phyloP scores from a whole-genome alignment of 331 rosid genomes.

The Malus hybrid region DNA sequence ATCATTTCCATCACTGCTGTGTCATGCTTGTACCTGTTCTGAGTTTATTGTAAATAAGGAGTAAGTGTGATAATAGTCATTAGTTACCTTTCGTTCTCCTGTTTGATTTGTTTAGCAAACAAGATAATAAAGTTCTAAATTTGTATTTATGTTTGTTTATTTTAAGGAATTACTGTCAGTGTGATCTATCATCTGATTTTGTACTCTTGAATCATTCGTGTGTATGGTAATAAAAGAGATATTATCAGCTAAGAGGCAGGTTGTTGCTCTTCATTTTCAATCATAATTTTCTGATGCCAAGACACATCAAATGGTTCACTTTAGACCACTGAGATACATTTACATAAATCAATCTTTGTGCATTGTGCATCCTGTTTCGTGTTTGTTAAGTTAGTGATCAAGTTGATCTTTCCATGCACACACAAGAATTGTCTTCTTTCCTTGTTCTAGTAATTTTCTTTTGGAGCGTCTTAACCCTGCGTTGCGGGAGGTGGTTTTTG shows the following conservation, averaged over 20 bases:
- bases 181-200: not conserved
- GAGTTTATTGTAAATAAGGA: conserved; percentile 25
- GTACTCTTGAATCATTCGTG: not conserved
- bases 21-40: conserved; percentile 57
- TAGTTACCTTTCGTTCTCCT: not conserved
- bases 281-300: not conserved
- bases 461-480: not conserved
- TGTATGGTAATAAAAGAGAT: not conserved
- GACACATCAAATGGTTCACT: not conserved
- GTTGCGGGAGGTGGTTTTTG: not conserved
- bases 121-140: not conserved
- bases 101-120: not conserved
- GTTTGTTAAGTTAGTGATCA: not conserved
- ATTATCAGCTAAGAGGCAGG: not conserved
- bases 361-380: not conserved
- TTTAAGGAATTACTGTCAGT: not conserved
- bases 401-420: not conserved
- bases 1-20: conserved; percentile 32
- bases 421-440: not conserved
- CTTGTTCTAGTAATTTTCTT: not conserved
- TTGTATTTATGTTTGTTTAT: not conserved
- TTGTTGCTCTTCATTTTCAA: not conserved
- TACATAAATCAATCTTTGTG: not conserved
- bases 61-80: not conserved
- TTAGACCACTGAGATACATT: not conserved